Base-by-base conservation (phyloP, 345 rosid genomes). In the Kandelia obovata region DNA sequence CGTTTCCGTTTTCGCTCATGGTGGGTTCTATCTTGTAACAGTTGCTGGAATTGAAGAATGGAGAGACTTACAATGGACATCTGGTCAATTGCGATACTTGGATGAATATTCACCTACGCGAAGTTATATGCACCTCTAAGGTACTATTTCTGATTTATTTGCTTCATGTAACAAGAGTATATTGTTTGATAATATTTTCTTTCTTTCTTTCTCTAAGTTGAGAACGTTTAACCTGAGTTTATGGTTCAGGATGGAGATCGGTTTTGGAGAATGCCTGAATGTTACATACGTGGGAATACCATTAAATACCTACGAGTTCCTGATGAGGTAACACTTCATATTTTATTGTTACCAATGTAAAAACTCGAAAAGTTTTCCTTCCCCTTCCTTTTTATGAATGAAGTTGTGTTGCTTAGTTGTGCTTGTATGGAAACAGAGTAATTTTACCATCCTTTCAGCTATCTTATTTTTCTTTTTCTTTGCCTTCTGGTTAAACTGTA, bases 211-310 rank as follows among this genome's bases (percentile, higher is more conserved):
- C 19, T 28, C n/a, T 34, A 25, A 7, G 59, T 23, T 8, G 17
- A 21, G 52, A 3, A 3, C 37, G n/a, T 67, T 51, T 56, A 28
- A 26, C 28, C 68, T 56, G 17, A 43, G 69, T 61, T 62, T 64
- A 13, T 67, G 17, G 46, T 81, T 66, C 75, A 96, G 99, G 99
- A 96, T 67, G 99, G 99, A 74, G 98, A 96, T 80, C 82, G 96
- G 62, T 96, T 92, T 92, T 96, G 99, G 99, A 83, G 98, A 53
- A 96, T 96, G 98, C 99, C 98, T 8, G 99, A 96, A 77, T 96
- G 99, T 87, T 96, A 96, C 69, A 92, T 96, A 63, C 97, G 98
- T 43, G 99, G 99, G 49, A 96, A 96, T 81, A 96, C 98, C 53
- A 96, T 96, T 46, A 96, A 96, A 82, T 92, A 92, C 78, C 98